phyloP scores from a whole-genome alignment of 345 rosid species.

The Gossypium australe region DNA sequence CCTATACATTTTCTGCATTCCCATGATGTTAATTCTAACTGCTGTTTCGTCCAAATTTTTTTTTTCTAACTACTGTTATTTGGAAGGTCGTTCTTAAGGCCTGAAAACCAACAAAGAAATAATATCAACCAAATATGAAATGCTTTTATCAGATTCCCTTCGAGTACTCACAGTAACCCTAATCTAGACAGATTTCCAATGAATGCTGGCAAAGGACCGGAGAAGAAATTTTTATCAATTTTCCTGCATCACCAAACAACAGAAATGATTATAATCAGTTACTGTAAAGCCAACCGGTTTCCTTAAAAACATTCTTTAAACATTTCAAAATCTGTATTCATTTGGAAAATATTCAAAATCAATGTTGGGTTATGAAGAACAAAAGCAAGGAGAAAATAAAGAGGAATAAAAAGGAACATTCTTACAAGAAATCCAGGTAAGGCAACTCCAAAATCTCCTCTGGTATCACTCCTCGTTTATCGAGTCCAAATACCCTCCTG shows the following conservation, averaged over 20 bases:
- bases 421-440: constrained; percentile 16
- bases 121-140: background rate
- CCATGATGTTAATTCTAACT: background rate
- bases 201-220: constrained; percentile 32
- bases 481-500: constrained; percentile 30
- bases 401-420: background rate
- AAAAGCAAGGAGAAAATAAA: background rate
- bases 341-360: background rate
- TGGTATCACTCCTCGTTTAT: constrained; percentile 27
- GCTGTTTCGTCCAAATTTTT: too few species aligned
- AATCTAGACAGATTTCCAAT: constrained; percentile 29
- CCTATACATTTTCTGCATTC: background rate
- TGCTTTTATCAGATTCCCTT: background rate
- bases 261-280: background rate
- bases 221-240: constrained; percentile 31
- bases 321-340: background rate
- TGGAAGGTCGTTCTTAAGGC: background rate
- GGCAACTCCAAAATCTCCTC: constrained; percentile 27
- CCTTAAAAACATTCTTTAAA: background rate
- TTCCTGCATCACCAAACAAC: constrained; percentile 23
- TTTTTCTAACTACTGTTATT: too few species aligned
- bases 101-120: background rate
- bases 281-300: background rate
- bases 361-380: background rate
- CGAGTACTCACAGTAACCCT: constrained; percentile 15